phyloP scores from a whole-genome alignment of 2,329 filamentous ascomycete species.

The Calonectria hawksworthii region DNA sequence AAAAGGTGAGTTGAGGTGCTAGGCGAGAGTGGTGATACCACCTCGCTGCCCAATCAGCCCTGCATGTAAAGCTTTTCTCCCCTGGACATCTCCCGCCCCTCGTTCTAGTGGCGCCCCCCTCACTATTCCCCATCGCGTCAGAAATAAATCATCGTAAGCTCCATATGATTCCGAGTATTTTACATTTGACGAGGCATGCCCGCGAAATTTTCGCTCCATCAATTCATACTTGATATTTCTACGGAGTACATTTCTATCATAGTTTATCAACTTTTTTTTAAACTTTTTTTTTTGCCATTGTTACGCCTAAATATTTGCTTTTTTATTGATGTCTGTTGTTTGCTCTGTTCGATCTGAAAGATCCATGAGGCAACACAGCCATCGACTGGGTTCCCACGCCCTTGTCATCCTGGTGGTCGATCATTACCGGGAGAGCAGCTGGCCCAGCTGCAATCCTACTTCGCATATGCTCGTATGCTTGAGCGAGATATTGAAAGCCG shows the following conservation, averaged over 20 bases:
- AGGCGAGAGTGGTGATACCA: not conserved
- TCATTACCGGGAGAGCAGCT: not conserved
- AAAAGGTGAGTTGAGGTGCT: not conserved
- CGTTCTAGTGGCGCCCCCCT: not conserved
- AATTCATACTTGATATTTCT: not conserved
- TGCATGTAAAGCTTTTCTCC: not conserved
- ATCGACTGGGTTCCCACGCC: slow-evolving; percentile 1
- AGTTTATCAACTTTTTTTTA: no score
- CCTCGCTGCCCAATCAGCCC: not conserved
- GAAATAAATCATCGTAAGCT: not conserved
- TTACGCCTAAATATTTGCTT: not conserved
- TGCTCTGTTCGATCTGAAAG: not conserved
- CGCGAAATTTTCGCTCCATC: not conserved
- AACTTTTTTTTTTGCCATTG: not conserved
- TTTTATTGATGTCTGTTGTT: not conserved
- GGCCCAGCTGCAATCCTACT: not conserved
- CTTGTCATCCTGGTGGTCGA: not conserved
- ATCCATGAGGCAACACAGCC: not conserved
- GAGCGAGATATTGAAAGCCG: not conserved
- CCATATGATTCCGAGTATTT: not conserved
- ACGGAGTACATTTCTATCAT: not conserved
- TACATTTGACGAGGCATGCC: not conserved
- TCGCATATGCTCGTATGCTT: not conserved
- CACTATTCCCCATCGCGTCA: not conserved
- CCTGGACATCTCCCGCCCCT: slow-evolving; percentile 5